Evolutionary conservation across 2,329 filamentous ascomycete genomes (phyloP), one percentile per base, ranked within the genome.

Genomic region (Claviceps quebecensis): DNA sequence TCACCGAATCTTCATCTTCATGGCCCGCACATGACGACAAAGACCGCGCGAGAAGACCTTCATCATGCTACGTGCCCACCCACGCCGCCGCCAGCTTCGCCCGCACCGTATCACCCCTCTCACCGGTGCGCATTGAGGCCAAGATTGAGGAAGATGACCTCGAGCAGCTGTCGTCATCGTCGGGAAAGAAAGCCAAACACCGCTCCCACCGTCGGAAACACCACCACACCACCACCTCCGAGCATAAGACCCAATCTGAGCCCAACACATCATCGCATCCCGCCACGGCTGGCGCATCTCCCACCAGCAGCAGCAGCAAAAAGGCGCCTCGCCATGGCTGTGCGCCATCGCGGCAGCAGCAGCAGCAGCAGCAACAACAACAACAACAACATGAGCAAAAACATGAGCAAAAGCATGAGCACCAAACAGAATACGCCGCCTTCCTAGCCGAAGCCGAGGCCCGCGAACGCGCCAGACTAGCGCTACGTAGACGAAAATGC

Each of bases 11-110:
- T 34, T 34, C 29, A 34, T 34, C 9, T 34, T 34, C 29, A 34
- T 34, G 29, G 29, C 9, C 29, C 29, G 29, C 29, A 11, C 29
- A 34, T 34, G 29, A 34, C 9, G 29, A 34, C 29, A 34, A 34
- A 34, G 29, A 11, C 1, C 29, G 9, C 4, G 29, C 29, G 29
- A 34, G 29, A 34, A 34, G 29, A 5, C 39, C 17, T 7, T 17
- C 16, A 9, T 36, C 52, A 7, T 23, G 49, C 43, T 65, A 65
- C 54, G 56, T 62, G 22, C 63, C 63, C 1, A 60, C 57, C 22
- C 63, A 65, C 49, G 63, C 63, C 2, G 63, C 63, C 5, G 52
- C 59, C 29, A 61, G 62, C 56, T 65, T 65, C 46, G 55, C 56
- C 50, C 38, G 47, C 47, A 55, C 53, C 53, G 56, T 29, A 49